Percentiles rank a stretch among this genome's conserved stretches.
These are phyloP conservation scores for Neoboletus subvelutipes DNA, from an alignment of 768 basidiomycete genomes.

Conservation along the genomic window DNA sequence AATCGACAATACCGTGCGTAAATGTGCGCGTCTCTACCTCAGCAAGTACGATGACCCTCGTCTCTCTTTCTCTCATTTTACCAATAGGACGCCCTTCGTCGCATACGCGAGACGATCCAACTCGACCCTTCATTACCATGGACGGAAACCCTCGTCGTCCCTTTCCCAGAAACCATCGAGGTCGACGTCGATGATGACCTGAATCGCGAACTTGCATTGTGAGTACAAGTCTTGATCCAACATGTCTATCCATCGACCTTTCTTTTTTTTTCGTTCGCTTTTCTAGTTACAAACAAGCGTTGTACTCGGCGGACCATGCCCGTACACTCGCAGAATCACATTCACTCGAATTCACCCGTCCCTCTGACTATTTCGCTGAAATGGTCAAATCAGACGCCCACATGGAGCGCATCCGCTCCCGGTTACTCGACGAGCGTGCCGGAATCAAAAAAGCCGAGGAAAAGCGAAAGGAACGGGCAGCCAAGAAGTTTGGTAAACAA, in stretches of 20 bases:
- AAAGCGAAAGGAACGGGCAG: constrained; percentile 86
- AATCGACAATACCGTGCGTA: constrained; percentile 70
- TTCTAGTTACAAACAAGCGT: constrained; percentile 90
- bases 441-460: constrained; percentile 90
- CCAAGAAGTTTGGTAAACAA: constrained; percentile 98
- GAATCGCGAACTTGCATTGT: constrained; percentile 96
- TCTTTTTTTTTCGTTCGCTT: background rate
- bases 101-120: constrained; percentile 76
- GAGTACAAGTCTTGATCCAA: constrained; percentile 25
- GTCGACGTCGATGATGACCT: constrained; percentile 87
- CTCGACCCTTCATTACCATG: constrained; percentile 74
- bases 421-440: constrained; percentile 83
- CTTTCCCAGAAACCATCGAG: constrained; percentile 70
- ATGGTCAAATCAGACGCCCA: constrained; percentile 98
- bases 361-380: constrained; percentile 94
- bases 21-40: constrained; percentile 20
- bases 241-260: background rate
- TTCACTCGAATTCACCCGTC: constrained; percentile 85
- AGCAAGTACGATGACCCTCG: background rate
- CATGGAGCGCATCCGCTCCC: constrained; percentile 95
- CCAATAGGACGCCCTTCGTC: constrained; percentile 67
- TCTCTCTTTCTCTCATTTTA: background rate
- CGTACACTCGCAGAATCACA: constrained; percentile 74
- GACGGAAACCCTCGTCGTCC: constrained; percentile 77
- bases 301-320: constrained; percentile 78